Evolutionary conservation across 768 basidiomycete genomes (phyloP).

Genomic region (Chalciporus pseudorubinellus): DNA sequence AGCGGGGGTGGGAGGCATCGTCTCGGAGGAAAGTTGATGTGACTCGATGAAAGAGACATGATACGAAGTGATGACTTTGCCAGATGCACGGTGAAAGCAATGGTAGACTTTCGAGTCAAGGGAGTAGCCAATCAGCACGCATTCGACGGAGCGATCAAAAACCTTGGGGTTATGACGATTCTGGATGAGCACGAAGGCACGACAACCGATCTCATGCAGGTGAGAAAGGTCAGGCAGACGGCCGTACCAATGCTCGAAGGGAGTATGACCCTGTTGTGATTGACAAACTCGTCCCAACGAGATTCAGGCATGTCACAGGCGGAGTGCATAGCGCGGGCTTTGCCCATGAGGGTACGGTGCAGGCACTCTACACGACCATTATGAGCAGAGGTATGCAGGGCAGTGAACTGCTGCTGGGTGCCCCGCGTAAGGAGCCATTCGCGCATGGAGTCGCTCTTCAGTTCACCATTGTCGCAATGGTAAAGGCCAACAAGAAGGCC

Average conservation of each 20-base stretch:
- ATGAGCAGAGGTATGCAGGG: too few relatives aligned
- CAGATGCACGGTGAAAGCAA: neutral
- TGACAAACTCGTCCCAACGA: constrained; percentile 35
- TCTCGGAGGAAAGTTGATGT: neutral
- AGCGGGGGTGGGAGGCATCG: constrained; percentile 5
- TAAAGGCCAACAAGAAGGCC: constrained; percentile 17
- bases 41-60: constrained; percentile 26
- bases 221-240: too few relatives aligned
- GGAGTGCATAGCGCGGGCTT: constrained; percentile 27
- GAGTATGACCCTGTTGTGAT: too few relatives aligned
- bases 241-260: too few relatives aligned
- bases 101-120: constrained; percentile 15
- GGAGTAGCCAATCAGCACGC: constrained; percentile 10
- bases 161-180: constrained; percentile 30
- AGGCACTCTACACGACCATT: too few relatives aligned
- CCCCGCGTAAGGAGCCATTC: too few relatives aligned
- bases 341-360: too few relatives aligned
- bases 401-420: too few relatives aligned
- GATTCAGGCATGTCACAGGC: constrained; percentile 17
- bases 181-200: constrained; percentile 25
- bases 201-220: neutral
- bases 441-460: too few relatives aligned
- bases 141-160: constrained; percentile 3
- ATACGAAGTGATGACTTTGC: constrained; percentile 11
- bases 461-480: too few relatives aligned